Percentiles rank a stretch among this genome's conserved stretches.
Conservation (phyloP, 768 basidiomycete genomes). For the Trametes elegans region DNA sequence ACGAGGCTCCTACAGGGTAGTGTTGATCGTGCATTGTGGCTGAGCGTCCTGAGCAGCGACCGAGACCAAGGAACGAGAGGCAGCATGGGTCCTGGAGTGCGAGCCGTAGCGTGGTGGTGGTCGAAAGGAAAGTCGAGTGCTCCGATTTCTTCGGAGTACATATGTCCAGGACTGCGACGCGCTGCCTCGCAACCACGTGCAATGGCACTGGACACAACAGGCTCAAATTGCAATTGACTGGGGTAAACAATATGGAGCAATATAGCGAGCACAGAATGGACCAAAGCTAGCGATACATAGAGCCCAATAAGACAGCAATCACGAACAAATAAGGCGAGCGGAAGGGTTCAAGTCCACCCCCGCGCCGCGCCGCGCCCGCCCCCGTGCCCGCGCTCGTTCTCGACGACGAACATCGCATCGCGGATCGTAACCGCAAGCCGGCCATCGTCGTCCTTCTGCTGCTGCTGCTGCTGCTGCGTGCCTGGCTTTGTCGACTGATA, state of each 20-base stretch:
- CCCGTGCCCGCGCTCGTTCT: slow-evolving; percentile 80
- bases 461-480: slow-evolving; percentile 33
- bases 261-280: too few species aligned
- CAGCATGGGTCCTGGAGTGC: not conserved
- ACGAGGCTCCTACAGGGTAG: not conserved
- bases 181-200: too few species aligned
- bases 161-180: not conserved
- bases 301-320: not conserved
- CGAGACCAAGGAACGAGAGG: not conserved
- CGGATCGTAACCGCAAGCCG: slow-evolving; percentile 63
- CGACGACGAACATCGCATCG: slow-evolving; percentile 85
- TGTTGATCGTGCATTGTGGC: not conserved
- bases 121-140: not conserved
- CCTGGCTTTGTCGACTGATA: slow-evolving; percentile 52
- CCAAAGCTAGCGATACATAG: slow-evolving; percentile 14
- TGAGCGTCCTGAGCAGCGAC: not conserved
- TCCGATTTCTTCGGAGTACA: too few species aligned
- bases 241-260: too few species aligned
- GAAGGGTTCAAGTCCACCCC: slow-evolving; percentile 51
- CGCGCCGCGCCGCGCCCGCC: slow-evolving; percentile 75
- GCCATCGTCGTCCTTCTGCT: slow-evolving; percentile 51
- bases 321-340: not conserved
- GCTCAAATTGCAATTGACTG: too few species aligned
- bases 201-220: too few species aligned
- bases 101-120: not conserved